phyloP scores from a whole-genome alignment of 768 basidiomycete species.

The Mycena kentingensis region DNA sequence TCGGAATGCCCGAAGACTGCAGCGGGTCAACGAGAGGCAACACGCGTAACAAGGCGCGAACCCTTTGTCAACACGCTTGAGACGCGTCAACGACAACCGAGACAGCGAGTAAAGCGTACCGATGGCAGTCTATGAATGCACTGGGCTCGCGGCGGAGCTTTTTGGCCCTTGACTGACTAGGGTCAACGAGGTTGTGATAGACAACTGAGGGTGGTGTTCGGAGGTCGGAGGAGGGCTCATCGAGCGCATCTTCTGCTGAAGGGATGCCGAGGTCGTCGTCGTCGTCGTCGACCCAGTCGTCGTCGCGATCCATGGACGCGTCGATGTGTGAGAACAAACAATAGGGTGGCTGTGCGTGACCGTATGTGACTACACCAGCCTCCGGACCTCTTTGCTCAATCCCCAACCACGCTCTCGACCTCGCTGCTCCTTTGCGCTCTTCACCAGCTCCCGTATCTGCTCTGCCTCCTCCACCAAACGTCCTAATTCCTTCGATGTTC shows the following conservation, averaged over 20 bases:
- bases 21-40: not conserved
- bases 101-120: conserved; percentile 9
- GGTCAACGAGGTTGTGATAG: conserved; percentile 16
- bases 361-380: conserved; percentile 4
- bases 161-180: conserved; percentile 19
- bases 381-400: conserved; percentile 6
- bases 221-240: conserved; percentile 13
- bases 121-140: conserved; percentile 20
- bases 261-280: not conserved
- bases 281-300: not conserved
- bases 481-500: not conserved
- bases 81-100: not conserved
- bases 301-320: not conserved
- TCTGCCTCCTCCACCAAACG: conserved; percentile 1
- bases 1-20: conserved; percentile 68
- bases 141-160: conserved; percentile 17
- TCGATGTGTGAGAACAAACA: no score
- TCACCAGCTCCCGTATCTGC: conserved; percentile 1
- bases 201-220: conserved; percentile 17
- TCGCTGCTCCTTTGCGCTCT: not conserved
- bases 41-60: not conserved
- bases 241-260: conserved; percentile 2
- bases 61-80: conserved; percentile 11
- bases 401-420: conserved; percentile 6
- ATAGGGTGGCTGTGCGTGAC: no score